These are phyloP conservation scores for Endocladia muricata DNA, from an alignment of 31 red algal genomes.

Conservation along the genomic window DNA sequence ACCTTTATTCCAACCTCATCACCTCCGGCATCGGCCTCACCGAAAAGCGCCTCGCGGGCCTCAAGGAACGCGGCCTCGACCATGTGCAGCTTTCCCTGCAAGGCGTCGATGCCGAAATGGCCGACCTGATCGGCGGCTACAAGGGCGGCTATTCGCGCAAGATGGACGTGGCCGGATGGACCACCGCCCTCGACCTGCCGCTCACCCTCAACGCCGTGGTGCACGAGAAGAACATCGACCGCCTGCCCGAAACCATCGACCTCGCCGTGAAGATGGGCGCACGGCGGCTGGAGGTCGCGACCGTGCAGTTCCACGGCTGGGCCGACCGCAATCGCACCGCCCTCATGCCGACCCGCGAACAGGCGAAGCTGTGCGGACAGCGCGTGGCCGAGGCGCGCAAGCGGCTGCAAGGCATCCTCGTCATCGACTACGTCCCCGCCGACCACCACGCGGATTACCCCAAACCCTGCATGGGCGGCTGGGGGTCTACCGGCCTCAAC, in stretches of 20 bases:
- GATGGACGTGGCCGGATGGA: too few species aligned
- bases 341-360: not conserved
- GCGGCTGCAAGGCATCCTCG: not conserved
- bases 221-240: not conserved
- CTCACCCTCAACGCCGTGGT: not conserved
- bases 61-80: not conserved
- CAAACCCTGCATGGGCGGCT: slow-evolving; percentile 3
- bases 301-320: not conserved
- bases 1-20: not conserved
- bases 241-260: not conserved
- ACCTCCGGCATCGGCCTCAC: not conserved
- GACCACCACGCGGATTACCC: not conserved
- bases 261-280: not conserved
- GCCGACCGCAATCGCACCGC: not conserved
- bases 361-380: not conserved
- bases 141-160: too few species aligned
- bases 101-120: too few species aligned
- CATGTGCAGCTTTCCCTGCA: too few species aligned
- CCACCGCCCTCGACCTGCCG: too few species aligned
- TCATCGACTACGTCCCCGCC: not conserved
- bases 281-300: not conserved
- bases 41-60: not conserved
- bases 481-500: too few species aligned
- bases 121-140: too few species aligned
- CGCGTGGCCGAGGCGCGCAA: not conserved